Conservation (phyloP, 352 stramenopile species). For the Nothophytophthora sp. region DNA sequence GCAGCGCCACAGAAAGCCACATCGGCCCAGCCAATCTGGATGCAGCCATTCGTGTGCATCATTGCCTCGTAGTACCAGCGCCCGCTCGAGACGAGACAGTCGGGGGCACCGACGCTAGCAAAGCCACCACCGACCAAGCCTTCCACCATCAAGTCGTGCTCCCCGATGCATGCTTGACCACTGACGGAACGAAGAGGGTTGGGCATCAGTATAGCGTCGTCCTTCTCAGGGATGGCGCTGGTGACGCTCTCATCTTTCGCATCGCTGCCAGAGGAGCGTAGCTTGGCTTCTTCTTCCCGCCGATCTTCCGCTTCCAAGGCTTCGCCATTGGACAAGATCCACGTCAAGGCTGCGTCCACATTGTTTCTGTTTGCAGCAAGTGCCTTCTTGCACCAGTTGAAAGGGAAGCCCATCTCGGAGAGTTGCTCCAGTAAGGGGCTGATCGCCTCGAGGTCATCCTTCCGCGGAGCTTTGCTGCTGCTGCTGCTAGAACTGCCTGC, state of each 20-base stretch:
- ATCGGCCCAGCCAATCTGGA: conserved; percentile 95
- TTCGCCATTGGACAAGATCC: conserved; percentile 92
- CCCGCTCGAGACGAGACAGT: conserved; percentile 76
- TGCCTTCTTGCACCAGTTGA: conserved; percentile 92
- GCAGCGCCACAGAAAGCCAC: conserved; percentile 87
- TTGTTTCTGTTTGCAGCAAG: conserved; percentile 89
- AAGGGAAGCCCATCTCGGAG: conserved; percentile 93
- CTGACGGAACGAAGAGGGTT: conserved; percentile 86
- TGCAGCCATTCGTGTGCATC: conserved; percentile 91
- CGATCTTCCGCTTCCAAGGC: conserved; percentile 87
- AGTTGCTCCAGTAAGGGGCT: conserved; percentile 86
- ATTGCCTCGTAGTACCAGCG: conserved; percentile 94
- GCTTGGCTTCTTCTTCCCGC: conserved; percentile 78
- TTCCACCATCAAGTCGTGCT: conserved; percentile 86
- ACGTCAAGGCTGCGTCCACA: conserved; percentile 91
- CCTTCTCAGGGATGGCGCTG: conserved; percentile 25
- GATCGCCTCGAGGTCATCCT: conserved; percentile 63
- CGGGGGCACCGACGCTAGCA: conserved; percentile 79
- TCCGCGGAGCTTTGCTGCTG: conserved; percentile 26
- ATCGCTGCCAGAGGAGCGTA: conserved; percentile 33
- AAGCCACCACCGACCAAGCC: conserved; percentile 85
- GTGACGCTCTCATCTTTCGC: conserved; percentile 22
- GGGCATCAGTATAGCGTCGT: conserved; percentile 48
- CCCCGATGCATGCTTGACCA: conserved; percentile 84
- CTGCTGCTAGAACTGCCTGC: conserved; percentile 4